Evolutionary conservation across 1,139 yeast species (phyloP).

Genomic region (Candida frijolesensis): DNA sequence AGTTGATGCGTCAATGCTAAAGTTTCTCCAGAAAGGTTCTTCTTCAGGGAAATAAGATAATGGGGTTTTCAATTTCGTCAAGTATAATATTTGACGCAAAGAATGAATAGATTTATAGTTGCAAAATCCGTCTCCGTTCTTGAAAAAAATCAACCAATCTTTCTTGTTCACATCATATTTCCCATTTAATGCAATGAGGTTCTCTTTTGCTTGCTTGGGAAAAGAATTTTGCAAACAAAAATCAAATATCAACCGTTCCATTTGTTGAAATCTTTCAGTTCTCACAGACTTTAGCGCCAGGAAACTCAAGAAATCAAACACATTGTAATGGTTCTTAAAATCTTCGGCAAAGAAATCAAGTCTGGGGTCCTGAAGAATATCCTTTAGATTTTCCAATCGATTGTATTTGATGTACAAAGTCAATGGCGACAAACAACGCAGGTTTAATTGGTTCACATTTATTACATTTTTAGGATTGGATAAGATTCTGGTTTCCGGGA

Average conservation of each 20-base stretch:
- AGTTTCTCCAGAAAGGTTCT: constrained; percentile 42
- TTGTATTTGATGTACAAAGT: constrained; percentile 73
- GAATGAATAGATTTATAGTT: constrained; percentile 35
- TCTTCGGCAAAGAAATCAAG: constrained; percentile 50
- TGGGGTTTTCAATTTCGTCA: constrained; percentile 37
- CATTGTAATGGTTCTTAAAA: constrained; percentile 41
- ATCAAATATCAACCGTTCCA: constrained; percentile 49
- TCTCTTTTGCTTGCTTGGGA: constrained; percentile 18
- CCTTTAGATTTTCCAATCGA: constrained; percentile 58
- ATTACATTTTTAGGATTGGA: constrained; percentile 34
- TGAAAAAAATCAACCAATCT: constrained; percentile 39
- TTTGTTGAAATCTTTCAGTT: constrained; percentile 34
- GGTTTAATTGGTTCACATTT: constrained; percentile 67
- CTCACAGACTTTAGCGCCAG: constrained; percentile 32
- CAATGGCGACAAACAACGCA: constrained; percentile 65
- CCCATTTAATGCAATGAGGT: constrained; percentile 36
- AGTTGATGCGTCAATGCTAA: constrained; percentile 26
- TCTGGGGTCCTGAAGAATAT: constrained; percentile 46
- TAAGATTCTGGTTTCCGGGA: constrained; percentile 42
- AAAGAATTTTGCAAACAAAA: constrained; percentile 30
- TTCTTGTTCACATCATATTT: constrained; percentile 32
- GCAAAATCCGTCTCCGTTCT: constrained; percentile 18
- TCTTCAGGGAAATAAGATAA: constrained; percentile 41
- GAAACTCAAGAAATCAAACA: constrained; percentile 43
- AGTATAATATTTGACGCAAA: constrained; percentile 37